These are phyloP conservation scores for Carex kokanica DNA, from an alignment of 176 grass and related monocot species.

Conservation along the genomic window DNA sequence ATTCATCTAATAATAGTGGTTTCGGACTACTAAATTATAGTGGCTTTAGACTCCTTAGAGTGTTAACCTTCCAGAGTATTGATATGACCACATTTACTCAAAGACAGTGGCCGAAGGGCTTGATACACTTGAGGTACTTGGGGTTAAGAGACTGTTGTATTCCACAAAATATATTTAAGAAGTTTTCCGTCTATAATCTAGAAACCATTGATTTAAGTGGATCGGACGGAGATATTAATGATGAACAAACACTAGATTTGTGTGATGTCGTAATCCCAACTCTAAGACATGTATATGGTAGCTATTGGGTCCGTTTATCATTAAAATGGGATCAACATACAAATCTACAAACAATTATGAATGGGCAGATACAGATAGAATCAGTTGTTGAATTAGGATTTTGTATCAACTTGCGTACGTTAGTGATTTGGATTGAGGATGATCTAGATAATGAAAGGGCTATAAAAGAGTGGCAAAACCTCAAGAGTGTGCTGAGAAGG, in stretches of 20 bases:
- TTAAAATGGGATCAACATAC: neutral
- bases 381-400: neutral
- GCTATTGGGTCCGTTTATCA: rapidly evolving
- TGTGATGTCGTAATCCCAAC: neutral
- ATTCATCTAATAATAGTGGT: no score
- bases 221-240: no score
- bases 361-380: no score
- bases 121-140: conserved; percentile 5
- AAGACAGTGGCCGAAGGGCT: neutral
- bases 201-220: neutral
- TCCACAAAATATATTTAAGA: no score
- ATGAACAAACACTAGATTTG: no score
- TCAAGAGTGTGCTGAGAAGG: no score
- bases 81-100: no score
- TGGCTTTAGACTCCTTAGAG: neutral
- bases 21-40: neutral
- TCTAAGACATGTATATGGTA: neutral
- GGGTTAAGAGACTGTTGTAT: neutral
- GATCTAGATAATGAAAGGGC: no score
- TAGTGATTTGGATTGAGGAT: no score
- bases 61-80: neutral
- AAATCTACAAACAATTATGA: neutral
- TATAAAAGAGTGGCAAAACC: no score
- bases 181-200: neutral
- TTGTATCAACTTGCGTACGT: neutral